Evolutionary conservation across 2,329 filamentous ascomycete genomes (phyloP), one percentile per base, ranked within the genome.

Genomic region (Ophiostoma sp.): DNA sequence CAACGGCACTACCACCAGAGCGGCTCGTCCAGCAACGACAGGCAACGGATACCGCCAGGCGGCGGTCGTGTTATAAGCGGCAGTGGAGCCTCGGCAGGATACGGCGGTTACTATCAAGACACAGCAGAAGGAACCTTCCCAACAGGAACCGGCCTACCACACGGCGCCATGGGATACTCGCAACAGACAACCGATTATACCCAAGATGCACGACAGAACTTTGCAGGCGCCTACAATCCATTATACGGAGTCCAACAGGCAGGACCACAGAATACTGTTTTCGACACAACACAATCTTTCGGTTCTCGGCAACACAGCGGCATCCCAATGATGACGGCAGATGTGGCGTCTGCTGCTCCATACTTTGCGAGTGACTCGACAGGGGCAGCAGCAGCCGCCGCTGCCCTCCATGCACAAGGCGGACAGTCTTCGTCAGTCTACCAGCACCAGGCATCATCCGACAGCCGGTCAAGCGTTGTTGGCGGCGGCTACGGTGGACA

Each of bases 221-320:
- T 86, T 74, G 78, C 80, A 75, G 81, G 80, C 77, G 77, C 73
- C 76, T 90, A 85, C 81, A 87, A 81, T 74, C 79, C 87, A 85
- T 68, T 95, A 84, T 96, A 96, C 82, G 89, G 88, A 80, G 89
- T 93, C 75, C 81, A 84, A 76, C 87, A 88, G 76, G 81, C 87
- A 75, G 81, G 81, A 71, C 80, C 83, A 72, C 85, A 86, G 79
- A 82, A 81, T 79, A 65, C 74, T 42, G 82, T 89, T 79, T 96
- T 96, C 81, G 90, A 94, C 78, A 81, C 87, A 76, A 86, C 88
- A 76, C 85, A 88, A 79, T 89, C 89, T 76, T 96, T 92, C 81
- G 84, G 88, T 75, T 82, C 87, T 73, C 88, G 90, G 81, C 90
- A 92, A 76, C 85, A 89, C 79, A 87, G 89, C 83, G 86, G 85